Base-by-base conservation (phyloP, 495 filamentous ascomycete species). In the Penicillium tannophilum region DNA sequence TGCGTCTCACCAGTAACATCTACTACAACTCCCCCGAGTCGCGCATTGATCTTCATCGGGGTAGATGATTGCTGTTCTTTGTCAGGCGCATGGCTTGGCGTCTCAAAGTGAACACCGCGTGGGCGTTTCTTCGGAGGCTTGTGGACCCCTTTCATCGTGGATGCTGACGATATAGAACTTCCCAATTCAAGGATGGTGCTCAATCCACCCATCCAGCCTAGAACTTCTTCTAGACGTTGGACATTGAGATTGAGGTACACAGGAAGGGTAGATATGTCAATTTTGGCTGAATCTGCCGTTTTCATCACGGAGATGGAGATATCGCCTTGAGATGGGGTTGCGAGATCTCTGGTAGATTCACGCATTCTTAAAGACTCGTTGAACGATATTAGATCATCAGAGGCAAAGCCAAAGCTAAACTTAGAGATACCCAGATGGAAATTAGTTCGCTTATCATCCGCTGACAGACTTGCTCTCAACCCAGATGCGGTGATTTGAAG, bases 111-210 rank as follows among this genome's bases (percentile, higher is more conserved):
- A 16, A 97, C 93, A 19, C 89, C 88, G 23, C 84, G 82, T 6
- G 65, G 61, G 30, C 66, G 76, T 52, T 69, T 68, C 28, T 72
- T 66, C 28, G 67, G 36, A 20, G 72, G 66, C 19, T 66, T 58
- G 10, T 61, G 59, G 6, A 68, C 70, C 10, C 70, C 71, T 52
- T 79, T 77, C 28, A 82, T 78, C 0, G 87, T 87, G 9, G 84
- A 79, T 55, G 85, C 86, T 1, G 90, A 92, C 23, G 86, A 85
- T 30, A 95, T 88, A 1, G 93, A 97, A 61, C 83, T 90, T 51
- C 92, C 87, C 60, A 96, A 83, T 60, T 92, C 93, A 31, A 99
- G 74, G 45, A 99, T 89, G 59, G 91, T 91, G 66, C 93, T 97
- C 19, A 99, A 76, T 0, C 95, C 95, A 16, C 94, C 95, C 67